A percentile compares a stretch with the other conserved stretches of the same genome.
These are phyloP conservation scores for Dendrostoma leiphaemia DNA, from an alignment of 2,329 filamentous ascomycete species.

Conservation along the genomic window DNA sequence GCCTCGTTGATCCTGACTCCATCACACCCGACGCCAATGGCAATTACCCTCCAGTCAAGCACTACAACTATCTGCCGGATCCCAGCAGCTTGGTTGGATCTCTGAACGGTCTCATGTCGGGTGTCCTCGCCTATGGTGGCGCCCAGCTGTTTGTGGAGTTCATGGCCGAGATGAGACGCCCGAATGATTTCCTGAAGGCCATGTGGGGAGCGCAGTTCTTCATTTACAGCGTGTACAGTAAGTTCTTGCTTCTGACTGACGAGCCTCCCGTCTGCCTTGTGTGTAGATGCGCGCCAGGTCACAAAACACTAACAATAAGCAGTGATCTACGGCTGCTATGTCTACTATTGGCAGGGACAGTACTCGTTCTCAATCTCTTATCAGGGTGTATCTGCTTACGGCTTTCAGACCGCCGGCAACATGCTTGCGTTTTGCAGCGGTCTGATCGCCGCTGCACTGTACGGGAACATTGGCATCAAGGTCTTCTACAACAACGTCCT, in stretches of 20 bases:
- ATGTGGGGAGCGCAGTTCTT: slow-evolving; percentile 38
- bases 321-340: slow-evolving; percentile 2
- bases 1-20: slow-evolving; percentile 25
- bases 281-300: too few relatives aligned
- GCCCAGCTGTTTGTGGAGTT: slow-evolving; percentile 57
- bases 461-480: slow-evolving; percentile 52
- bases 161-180: slow-evolving; percentile 48
- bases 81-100: slow-evolving; percentile 41
- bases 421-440: slow-evolving; percentile 37
- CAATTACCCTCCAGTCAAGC: slow-evolving; percentile 31
- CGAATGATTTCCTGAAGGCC: slow-evolving; percentile 40
- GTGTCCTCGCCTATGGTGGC: slow-evolving; percentile 58
- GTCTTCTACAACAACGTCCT: slow-evolving; percentile 50
- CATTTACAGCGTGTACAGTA: slow-evolving; percentile 37
- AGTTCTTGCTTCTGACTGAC: too few relatives aligned
- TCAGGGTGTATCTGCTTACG: slow-evolving; percentile 26
- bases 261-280: too few relatives aligned
- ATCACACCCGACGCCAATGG: slow-evolving; percentile 32
- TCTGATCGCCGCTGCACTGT: slow-evolving; percentile 43
- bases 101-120: slow-evolving; percentile 51
- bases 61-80: slow-evolving; percentile 40
- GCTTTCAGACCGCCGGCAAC: slow-evolving; percentile 41
- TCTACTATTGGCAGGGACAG: slow-evolving; percentile 7
- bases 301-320: not conserved
- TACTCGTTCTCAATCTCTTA: slow-evolving; percentile 2